Evolutionary conservation across 2,329 filamentous ascomycete species (phyloP).

Genomic region (Exophiala phaeomuriformis): DNA sequence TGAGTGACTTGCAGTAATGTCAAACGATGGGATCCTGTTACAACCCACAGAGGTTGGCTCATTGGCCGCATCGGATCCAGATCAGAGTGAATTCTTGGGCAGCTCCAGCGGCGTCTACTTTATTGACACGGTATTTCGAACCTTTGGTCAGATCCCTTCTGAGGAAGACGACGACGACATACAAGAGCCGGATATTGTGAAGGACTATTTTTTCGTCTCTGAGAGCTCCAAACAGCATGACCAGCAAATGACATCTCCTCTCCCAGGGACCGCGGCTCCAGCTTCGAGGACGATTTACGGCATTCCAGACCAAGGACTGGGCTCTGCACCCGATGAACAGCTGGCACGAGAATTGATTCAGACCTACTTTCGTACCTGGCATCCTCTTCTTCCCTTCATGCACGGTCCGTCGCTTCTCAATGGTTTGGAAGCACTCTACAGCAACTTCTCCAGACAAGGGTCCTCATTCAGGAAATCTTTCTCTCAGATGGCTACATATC

Average conservation of each 20-base stretch:
- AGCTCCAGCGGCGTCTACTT: constrained; percentile 48
- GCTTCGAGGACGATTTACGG: constrained; percentile 11
- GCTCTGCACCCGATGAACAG: constrained; percentile 28
- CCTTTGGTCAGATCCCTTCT: constrained; percentile 33
- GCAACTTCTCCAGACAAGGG: constrained; percentile 24
- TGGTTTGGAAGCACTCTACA: constrained; percentile 40
- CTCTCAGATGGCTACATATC: constrained; percentile 46
- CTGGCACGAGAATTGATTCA: constrained; percentile 38
- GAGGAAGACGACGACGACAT: constrained; percentile 7
- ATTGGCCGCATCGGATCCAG: constrained; percentile 34
- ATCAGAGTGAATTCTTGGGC: constrained; percentile 45
- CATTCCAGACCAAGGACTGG: constrained; percentile 21
- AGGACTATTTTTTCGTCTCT: background rate
- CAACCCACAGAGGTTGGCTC: constrained; percentile 31
- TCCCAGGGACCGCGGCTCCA: background rate
- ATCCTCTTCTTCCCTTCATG: constrained; percentile 51
- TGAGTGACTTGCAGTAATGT: too few species aligned
- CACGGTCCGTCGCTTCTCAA: constrained; percentile 48
- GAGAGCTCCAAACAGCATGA: constrained; percentile 4
- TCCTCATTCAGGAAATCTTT: constrained; percentile 35
- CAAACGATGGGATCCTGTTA: background rate
- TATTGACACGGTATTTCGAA: constrained; percentile 45
- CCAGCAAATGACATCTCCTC: background rate
- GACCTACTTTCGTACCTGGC: constrained; percentile 39
- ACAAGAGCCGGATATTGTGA: background rate